phyloP scores from a whole-genome alignment of 2,329 filamentous ascomycete species.

The Ophiostoma perfectum region DNA sequence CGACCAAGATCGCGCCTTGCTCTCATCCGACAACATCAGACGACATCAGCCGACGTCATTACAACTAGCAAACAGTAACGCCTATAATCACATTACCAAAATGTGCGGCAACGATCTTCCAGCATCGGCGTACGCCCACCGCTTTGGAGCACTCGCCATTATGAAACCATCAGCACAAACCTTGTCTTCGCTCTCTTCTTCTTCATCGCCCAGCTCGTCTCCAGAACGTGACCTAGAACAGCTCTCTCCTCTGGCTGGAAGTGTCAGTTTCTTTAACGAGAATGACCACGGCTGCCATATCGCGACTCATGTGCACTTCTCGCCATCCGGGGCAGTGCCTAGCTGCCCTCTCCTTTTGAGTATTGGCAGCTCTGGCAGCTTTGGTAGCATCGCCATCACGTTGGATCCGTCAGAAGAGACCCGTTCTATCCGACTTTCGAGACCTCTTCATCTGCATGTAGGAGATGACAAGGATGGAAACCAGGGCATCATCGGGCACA shows the following conservation, averaged over 20 bases:
- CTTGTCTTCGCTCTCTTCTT: neutral
- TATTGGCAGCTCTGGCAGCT: conserved; percentile 23
- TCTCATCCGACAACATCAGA: neutral
- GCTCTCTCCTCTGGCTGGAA: conserved; percentile 16
- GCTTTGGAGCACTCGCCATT: conserved; percentile 26
- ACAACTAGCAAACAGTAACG: neutral
- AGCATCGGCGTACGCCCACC: conserved; percentile 17
- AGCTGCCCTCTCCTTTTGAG: conserved; percentile 14
- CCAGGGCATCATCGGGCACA: conserved; percentile 25
- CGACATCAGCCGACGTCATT: neutral
- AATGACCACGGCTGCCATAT: conserved; percentile 23
- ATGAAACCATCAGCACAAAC: conserved; percentile 11
- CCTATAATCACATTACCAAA: neutral
- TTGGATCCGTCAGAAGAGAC: neutral
- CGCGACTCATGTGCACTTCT: conserved; percentile 26
- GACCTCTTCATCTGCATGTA: conserved; percentile 25
- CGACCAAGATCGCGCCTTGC: neutral
- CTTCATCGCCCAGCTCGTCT: neutral
- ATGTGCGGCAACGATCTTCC: conserved; percentile 26
- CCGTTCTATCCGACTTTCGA: conserved; percentile 13
- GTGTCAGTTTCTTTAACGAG: conserved; percentile 26
- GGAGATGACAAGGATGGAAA: conserved; percentile 25
- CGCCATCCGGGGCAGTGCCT: conserved; percentile 11
- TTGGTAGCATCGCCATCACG: conserved; percentile 11
- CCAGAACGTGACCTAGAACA: neutral